Evolutionary conservation across 192 early-diverging fungal species (phyloP), one percentile per base, ranked within the genome.

Genomic region (Glomus cerebriforme): DNA sequence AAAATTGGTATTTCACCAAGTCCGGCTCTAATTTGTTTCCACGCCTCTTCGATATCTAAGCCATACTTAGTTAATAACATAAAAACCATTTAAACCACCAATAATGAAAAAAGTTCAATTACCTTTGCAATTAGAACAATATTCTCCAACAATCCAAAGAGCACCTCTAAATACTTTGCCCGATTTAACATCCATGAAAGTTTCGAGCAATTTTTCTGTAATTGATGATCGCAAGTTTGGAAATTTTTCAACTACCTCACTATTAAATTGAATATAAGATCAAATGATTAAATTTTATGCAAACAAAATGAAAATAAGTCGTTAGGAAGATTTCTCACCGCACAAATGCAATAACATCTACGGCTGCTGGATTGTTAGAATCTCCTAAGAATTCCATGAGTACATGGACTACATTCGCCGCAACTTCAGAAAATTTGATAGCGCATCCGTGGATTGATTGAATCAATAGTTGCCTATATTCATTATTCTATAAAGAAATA

Each of bases 111-210:
- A 27, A 72, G 12, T 49, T 27, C 15, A 72, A 49, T 27, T 77
- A 77, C 75, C 75, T 75, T 88, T 85, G 10, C 81, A 85, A n/a
- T 88, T 87, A 77, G 91, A 83, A 63, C 94, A 93, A 80, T 98
- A 99, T 87, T 99, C 98, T 68, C 98, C 97, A 78, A 99, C 88
- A 81, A 99, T 98, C 98, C 98, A 99, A 62, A 99, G 88, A 24
- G 96, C 98, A 32, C 97, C 98, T 63, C 98, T 92, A 83, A 97
- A 92, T 4, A 98, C 96, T 82, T 96, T 91, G 72, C 95, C 93
- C 2, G 94, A 93, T 82, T 95, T 96, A 85, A 99, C 92, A 43
- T 99, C 96, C 37, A 82, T 77, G 79, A 99, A 97, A 15, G 92
- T 91, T 54, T 93, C 90, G 34, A 97, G 85, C 27, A 99, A 87